Percentiles rank a stretch among this genome's conserved stretches.
Conservation (phyloP, 106 monocot species). For the Ottelia alismoides region DNA sequence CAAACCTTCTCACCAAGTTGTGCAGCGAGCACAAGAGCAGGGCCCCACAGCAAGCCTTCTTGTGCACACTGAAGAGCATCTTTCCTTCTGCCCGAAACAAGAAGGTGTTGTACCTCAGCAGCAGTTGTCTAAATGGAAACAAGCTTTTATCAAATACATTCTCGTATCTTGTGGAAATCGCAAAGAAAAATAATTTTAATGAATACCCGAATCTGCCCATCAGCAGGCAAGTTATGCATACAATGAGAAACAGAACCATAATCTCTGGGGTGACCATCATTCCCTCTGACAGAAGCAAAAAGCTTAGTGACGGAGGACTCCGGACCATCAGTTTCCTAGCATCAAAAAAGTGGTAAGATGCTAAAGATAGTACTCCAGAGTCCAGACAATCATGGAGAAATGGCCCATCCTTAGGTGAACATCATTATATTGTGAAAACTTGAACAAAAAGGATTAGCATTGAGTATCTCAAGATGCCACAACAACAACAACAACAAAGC, state of each 20-base stretch:
- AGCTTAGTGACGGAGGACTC: slow-evolving; percentile 76
- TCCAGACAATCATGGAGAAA: too few species aligned
- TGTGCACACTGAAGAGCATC: slow-evolving; percentile 91
- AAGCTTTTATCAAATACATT: too few species aligned
- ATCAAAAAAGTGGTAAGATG: background rate
- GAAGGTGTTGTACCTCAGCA: slow-evolving; percentile 71
- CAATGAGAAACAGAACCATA: slow-evolving; percentile 53
- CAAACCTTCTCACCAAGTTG: slow-evolving; percentile 94
- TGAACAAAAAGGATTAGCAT: too few species aligned
- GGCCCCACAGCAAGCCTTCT: slow-evolving; percentile 96
- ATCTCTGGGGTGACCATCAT: slow-evolving; percentile 26
- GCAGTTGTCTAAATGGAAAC: slow-evolving; percentile 46
- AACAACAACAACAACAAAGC: too few species aligned
- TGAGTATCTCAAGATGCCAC: too few species aligned
- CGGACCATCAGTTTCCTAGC: slow-evolving; percentile 75
- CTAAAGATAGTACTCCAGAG: too few species aligned
- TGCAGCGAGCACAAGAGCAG: slow-evolving; percentile 89
- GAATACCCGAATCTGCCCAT: slow-evolving; percentile 69
- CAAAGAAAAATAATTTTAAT: too few species aligned
- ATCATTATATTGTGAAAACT: too few species aligned
- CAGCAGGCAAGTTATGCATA: slow-evolving; percentile 62
- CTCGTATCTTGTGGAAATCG: too few species aligned
- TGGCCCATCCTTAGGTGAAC: too few species aligned
- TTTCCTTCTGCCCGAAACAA: slow-evolving; percentile 92
- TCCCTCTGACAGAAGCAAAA: slow-evolving; percentile 65